Evolutionary conservation across 176 grass and related monocot genomes (phyloP).

Genomic region (Thinopyrum elongatum): DNA sequence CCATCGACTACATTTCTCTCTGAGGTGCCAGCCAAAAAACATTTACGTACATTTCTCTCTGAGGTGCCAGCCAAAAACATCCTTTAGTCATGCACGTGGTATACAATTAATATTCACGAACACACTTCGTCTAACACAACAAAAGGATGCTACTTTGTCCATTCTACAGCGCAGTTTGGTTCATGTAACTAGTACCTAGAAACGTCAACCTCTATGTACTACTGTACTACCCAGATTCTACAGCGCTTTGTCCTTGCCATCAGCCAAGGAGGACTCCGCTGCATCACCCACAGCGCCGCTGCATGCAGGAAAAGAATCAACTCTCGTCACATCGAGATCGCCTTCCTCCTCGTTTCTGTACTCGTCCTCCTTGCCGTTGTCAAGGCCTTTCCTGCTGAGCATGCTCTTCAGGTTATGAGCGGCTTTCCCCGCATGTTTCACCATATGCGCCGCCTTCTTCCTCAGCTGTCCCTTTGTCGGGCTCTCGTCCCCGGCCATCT

Average conservation of each 20-base stretch:
- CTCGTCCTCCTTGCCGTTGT: constrained; percentile 54
- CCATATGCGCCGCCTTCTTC: constrained; percentile 57
- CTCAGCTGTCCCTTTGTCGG: constrained; percentile 43
- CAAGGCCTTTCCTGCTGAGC: constrained; percentile 57
- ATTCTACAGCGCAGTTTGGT: no score
- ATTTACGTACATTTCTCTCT: neutral
- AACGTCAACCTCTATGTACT: neutral
- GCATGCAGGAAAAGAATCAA: neutral
- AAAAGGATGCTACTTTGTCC: neutral
- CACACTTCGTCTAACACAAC: neutral
- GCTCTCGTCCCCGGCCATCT: constrained; percentile 29
- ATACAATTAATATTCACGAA: neutral
- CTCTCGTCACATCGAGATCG: constrained; percentile 3
- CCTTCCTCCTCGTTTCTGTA: constrained; percentile 28
- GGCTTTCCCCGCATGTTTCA: constrained; percentile 55
- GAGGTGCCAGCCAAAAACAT: neutral
- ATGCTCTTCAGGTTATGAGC: constrained; percentile 52
- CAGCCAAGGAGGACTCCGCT: neutral
- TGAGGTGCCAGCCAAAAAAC: neutral
- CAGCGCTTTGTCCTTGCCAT: neutral
- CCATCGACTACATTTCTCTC: neutral
- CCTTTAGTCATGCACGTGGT: neutral
- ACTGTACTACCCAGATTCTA: neutral
- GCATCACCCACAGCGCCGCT: constrained; percentile 1
- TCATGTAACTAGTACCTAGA: neutral